Evolutionary conservation across 106 monocot genomes (phyloP).

Genomic region (Dioscorea zingiberensis): DNA sequence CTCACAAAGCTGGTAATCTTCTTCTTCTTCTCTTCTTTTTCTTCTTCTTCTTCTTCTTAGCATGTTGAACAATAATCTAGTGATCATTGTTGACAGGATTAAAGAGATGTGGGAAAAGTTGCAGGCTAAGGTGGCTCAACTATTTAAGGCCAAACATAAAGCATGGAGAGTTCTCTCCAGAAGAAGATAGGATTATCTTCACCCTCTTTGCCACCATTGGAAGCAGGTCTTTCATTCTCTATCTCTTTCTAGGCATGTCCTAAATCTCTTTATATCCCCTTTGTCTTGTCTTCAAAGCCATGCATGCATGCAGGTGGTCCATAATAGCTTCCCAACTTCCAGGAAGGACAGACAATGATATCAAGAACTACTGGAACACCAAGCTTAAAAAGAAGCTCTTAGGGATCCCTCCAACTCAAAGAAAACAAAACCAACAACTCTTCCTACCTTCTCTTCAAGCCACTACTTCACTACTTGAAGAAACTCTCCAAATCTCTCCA

Average conservation of each 20-base stretch:
- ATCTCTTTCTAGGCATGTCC: background rate
- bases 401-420: constrained; percentile 6
- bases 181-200: constrained; percentile 30
- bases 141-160: constrained; percentile 34
- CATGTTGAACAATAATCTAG: background rate
- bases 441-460: constrained; percentile 1
- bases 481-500: background rate
- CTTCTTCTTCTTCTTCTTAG: background rate
- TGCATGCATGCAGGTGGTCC: constrained; percentile 49
- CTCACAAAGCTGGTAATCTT: constrained; percentile 28
- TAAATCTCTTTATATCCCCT: background rate
- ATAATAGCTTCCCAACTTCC: constrained; percentile 58
- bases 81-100: too few relatives aligned
- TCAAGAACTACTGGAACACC: constrained; percentile 81
- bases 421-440: constrained; percentile 1
- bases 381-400: constrained; percentile 55
- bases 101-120: constrained; percentile 40
- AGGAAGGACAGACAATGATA: constrained; percentile 69
- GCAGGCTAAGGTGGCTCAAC: constrained; percentile 37
- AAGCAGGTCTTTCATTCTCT: constrained; percentile 17
- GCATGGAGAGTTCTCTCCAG: constrained; percentile 28
- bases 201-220: constrained; percentile 27
- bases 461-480: background rate
- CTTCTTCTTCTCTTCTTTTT: background rate
- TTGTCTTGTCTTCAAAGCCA: constrained; percentile 5